Base-by-base conservation (phyloP, 1,284 basidiomycete genomes). In the Moesziomyces sp. region DNA sequence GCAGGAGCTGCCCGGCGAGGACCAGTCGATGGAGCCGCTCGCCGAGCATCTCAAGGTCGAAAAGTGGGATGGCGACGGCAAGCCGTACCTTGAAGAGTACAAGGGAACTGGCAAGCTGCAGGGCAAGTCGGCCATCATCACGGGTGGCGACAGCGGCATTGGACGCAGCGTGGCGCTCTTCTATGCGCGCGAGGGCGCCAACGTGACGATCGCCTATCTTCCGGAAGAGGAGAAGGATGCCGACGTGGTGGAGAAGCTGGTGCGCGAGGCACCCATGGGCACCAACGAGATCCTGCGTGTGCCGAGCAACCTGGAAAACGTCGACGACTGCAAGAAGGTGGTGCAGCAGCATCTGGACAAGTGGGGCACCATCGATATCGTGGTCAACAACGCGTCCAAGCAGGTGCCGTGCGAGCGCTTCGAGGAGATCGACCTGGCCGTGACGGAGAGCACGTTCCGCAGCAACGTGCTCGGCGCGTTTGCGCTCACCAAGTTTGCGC, bases 191-290 rank as follows among this genome's bases (percentile, higher is more conserved):
- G 89, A 91, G 79, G 90, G 90, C 2, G 87, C 88, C 16, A 88
- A 89, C 52, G 86, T 91, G n/a, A 89, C 89, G 0, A 88, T 91
- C 64, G 86, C 87, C n/a, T 88, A 90, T 81, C 86, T 91, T 2
- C 87, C 88, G 5, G 86, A 88, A 72, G 90, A 91, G 83, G 85
- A 88, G 72, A 84, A 87, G 61, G 90, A 91, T 82, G 78, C 71
- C 19, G 52, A 75, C 7, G 45, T 40, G 19, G 70, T 78, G n/a
- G 71, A 71, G 48, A 48, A 63, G 58, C 53, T 78, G 6, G 70
- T 72, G 38, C 48, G 54, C 18, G 44, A 73, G 38, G 67, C 70
- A 1, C 76, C 78, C 23, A 79, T 76, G 76, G 78, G 76, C 11
- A 68, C 56, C 40, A 77, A 77, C 43, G 66, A 78, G 38, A 75